These are phyloP conservation scores for Chalaropsis thielavioides DNA, from an alignment of 2,329 filamentous ascomycete species.

Conservation along the genomic window DNA sequence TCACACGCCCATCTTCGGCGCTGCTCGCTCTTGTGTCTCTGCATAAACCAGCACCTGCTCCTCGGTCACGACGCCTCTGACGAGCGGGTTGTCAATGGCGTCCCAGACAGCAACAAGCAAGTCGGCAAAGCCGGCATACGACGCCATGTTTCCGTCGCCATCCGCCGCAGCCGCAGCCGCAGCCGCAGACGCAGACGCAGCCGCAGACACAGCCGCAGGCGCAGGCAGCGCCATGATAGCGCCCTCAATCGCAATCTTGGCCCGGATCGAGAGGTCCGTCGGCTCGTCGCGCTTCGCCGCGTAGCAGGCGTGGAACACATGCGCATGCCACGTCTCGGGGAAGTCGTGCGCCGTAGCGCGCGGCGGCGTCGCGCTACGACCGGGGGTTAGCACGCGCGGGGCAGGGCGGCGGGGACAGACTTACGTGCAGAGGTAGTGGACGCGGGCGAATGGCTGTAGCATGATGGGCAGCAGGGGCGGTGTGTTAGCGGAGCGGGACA, in stretches of 20 bases:
- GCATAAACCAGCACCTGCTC: slow-evolving; percentile 8
- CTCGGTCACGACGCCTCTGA: slow-evolving; percentile 12
- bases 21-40: not conserved
- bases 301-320: slow-evolving; percentile 8
- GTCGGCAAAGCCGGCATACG: slow-evolving; percentile 2
- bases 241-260: slow-evolving; percentile 12
- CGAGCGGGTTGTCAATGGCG: slow-evolving; percentile 14
- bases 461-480: not conserved
- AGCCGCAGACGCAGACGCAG: not conserved
- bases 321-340: slow-evolving; percentile 1
- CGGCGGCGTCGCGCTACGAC: not conserved
- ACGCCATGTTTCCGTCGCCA: not conserved
- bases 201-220: not conserved
- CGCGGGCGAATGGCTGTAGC: not conserved
- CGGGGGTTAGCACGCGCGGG: not conserved
- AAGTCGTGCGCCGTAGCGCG: not conserved
- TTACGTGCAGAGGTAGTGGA: not conserved
- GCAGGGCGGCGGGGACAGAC: not conserved
- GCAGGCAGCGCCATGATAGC: slow-evolving; percentile 8
- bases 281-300: slow-evolving; percentile 8
- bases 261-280: slow-evolving; percentile 3
- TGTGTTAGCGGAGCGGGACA: not conserved
- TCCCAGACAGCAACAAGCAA: slow-evolving; percentile 9
- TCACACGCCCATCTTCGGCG: slow-evolving; percentile 3
- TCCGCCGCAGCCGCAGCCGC: not conserved